Evolutionary conservation across 129 eudicot species (phyloP), one percentile per base, ranked within the genome.

Genomic region (Smallanthus sonchifolius): DNA sequence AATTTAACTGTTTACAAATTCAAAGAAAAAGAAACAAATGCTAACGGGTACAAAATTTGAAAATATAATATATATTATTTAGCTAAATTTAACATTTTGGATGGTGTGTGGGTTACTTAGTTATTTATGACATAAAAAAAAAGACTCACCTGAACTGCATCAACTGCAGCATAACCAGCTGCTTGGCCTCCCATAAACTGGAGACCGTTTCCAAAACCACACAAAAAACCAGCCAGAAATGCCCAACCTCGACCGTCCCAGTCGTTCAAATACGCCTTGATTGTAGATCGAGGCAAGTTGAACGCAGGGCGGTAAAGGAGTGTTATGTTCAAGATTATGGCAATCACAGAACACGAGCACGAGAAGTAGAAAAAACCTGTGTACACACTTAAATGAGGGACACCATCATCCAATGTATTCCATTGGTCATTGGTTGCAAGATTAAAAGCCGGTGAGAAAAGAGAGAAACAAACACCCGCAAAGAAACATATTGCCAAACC

Each of bases 171-270:
- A 83, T 92, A 92, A 64, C 97, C 97, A 68, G 97, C 97, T 36
- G 97, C 96, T 79, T 92, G 93, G 13, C 97, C 97, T n/a, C 97
- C 97, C 87, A 92, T 87, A 49, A 92, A 92, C 74, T 92, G 97
- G 13, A 92, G 97, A 32, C 97, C 97, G 28, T 92, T 92, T 2
- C 97, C 97, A 63, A 89, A 89, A 5, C 97, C 96, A 40, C 97
- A 92, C 62, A 92, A 52, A 75, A 92, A 73, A 10, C 98, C 98
- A 10, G 98, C 96, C 75, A 87, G 45, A 49, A 86, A 51, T 24
- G 98, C 98, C 98, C 96, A 89, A 8, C 86, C 90, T 82, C 98
- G 65, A 24, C 98, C 98, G 36, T 89, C 77, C 91, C 98, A 87
- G 70, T 92, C 95, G 0, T 66, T 73, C 42, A 92, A 65, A 74